A percentile compares a stretch with the other conserved stretches of the same genome.
Evolutionary conservation across 148 eudicot genomes (phyloP).

Genomic region (Arbutus unedo): DNA sequence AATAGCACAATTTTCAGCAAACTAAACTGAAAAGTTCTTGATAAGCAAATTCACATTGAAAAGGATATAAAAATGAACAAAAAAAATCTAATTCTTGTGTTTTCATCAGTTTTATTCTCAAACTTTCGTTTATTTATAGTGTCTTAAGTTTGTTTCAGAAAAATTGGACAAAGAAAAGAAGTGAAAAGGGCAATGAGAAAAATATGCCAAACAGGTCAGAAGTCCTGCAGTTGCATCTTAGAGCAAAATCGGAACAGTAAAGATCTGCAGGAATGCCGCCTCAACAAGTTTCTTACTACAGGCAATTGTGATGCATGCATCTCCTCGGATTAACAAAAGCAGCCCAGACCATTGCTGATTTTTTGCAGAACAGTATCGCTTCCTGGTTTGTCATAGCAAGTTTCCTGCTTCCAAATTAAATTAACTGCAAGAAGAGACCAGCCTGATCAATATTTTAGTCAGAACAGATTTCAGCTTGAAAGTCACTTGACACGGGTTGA

Average conservation of each 20-base stretch:
- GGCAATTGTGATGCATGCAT: background rate
- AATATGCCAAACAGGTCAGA: slow-evolving; percentile 11
- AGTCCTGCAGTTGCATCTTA: background rate
- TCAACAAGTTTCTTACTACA: background rate
- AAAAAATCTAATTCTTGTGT: background rate
- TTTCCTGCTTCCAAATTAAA: slow-evolving; percentile 8
- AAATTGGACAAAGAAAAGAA: background rate
- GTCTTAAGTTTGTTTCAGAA: background rate
- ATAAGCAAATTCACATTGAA: background rate
- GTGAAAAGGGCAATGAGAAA: background rate
- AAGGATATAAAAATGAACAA: background rate
- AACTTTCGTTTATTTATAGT: background rate
- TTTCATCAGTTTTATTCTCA: slow-evolving; percentile 5
- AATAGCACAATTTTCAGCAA: too few relatives aligned
- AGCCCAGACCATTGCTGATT: background rate
- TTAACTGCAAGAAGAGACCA: background rate
- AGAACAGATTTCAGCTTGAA: background rate
- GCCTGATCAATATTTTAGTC: background rate
- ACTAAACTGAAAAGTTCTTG: background rate
- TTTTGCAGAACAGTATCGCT: background rate
- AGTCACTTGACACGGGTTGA: background rate
- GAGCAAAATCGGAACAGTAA: background rate
- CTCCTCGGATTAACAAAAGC: background rate
- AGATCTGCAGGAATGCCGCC: background rate
- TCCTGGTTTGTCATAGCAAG: background rate